Evolutionary conservation across 805 yeast species (phyloP).

Genomic region (Candida boleticola): DNA sequence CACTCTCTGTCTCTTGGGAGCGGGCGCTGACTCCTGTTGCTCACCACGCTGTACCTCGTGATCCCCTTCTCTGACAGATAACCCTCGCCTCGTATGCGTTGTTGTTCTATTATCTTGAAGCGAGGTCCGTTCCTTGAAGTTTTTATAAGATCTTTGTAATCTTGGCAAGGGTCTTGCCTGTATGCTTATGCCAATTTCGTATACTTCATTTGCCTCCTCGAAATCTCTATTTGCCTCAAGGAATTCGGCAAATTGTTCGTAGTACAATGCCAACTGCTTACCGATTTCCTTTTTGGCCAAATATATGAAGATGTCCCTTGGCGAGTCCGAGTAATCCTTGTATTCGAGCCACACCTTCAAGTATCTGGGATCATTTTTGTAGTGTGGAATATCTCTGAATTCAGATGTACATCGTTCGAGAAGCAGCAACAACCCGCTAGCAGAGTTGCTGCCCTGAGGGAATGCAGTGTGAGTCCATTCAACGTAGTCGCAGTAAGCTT

Average conservation of each 20-base stretch:
- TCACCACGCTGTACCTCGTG: not conserved
- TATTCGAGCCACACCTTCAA: conserved; percentile 80
- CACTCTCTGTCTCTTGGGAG: conserved; percentile 29
- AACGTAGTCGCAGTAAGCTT: conserved; percentile 69
- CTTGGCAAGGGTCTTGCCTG: conserved; percentile 63
- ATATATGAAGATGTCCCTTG: conserved; percentile 68
- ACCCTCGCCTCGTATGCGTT: conserved; percentile 5
- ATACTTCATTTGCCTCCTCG: conserved; percentile 59
- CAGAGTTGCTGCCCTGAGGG: conserved; percentile 60
- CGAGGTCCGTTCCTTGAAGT: conserved; percentile 41
- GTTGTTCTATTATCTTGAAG: conserved; percentile 13
- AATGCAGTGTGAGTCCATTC: conserved; percentile 64
- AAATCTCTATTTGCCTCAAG: conserved; percentile 50
- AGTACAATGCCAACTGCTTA: conserved; percentile 58
- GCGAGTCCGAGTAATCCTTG: conserved; percentile 64
- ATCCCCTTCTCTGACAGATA: conserved; percentile 1
- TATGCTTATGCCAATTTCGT: conserved; percentile 52
- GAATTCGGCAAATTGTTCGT: conserved; percentile 73
- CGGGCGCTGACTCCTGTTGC: not conserved
- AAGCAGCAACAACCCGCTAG: conserved; percentile 62
- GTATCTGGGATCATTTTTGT: conserved; percentile 81
- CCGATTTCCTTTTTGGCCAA: conserved; percentile 76
- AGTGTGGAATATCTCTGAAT: conserved; percentile 62
- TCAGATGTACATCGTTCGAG: conserved; percentile 71
- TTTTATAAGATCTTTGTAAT: conserved; percentile 33